A percentile compares a stretch with the other conserved stretches of the same genome.
These are phyloP conservation scores for Candida adriatica DNA, from an alignment of 805 yeast genomes.

Conservation along the genomic window DNA sequence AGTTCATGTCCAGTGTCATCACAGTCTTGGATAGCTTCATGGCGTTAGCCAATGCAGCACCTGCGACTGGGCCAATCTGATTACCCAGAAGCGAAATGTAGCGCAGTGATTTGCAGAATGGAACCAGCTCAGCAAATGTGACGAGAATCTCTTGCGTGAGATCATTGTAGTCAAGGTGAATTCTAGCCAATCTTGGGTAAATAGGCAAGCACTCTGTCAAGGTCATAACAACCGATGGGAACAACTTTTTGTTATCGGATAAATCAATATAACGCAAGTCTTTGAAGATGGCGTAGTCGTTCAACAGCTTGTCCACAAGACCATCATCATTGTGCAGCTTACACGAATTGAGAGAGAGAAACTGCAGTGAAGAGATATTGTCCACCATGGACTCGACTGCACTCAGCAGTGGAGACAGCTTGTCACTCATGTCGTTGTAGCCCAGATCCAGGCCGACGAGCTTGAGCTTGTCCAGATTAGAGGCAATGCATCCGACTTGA, in stretches of 20 bases:
- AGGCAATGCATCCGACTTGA: slow-evolving; percentile 52
- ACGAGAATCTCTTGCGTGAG: slow-evolving; percentile 49
- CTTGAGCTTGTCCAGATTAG: slow-evolving; percentile 43
- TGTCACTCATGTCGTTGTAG: slow-evolving; percentile 57
- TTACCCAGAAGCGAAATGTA: slow-evolving; percentile 70
- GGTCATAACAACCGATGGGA: slow-evolving; percentile 48
- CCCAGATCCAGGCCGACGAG: slow-evolving; percentile 77
- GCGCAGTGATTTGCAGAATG: slow-evolving; percentile 57
- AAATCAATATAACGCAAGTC: slow-evolving; percentile 67
- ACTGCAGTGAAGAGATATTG: slow-evolving; percentile 28
- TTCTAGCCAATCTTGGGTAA: slow-evolving; percentile 54
- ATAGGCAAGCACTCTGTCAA: slow-evolving; percentile 61
- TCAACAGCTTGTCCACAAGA: slow-evolving; percentile 33
- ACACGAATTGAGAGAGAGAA: slow-evolving; percentile 62
- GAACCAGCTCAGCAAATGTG: slow-evolving; percentile 63
- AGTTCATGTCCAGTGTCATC: slow-evolving; percentile 62
- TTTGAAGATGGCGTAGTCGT: slow-evolving; percentile 44
- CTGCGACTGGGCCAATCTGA: slow-evolving; percentile 49
- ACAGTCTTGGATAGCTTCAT: slow-evolving; percentile 55
- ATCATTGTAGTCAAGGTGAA: slow-evolving; percentile 67
- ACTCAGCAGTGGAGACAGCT: slow-evolving; percentile 23
- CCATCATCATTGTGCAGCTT: slow-evolving; percentile 35
- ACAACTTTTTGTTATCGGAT: slow-evolving; percentile 66
- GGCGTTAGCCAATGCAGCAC: slow-evolving; percentile 60
- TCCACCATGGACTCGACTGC: slow-evolving; percentile 21